These are phyloP conservation scores for Ploettnerulaceae sp. DNA, from an alignment of 2,329 filamentous ascomycete genomes.

Conservation along the genomic window DNA sequence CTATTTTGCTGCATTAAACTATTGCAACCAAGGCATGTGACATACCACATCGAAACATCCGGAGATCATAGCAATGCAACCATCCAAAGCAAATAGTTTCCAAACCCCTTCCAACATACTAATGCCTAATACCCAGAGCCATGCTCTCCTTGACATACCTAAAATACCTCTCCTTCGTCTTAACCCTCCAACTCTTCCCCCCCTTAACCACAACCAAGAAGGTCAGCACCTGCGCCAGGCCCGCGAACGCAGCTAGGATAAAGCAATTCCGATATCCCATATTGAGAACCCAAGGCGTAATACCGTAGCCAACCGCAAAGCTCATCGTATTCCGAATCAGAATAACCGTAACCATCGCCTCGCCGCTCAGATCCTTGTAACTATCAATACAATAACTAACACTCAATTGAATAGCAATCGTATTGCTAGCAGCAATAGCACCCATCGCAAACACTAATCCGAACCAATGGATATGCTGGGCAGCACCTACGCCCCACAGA, in stretches of 20 bases:
- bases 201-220: constrained; percentile 33
- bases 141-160: constrained; percentile 3
- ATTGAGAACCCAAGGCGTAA: constrained; percentile 39
- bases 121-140: too few relatives aligned
- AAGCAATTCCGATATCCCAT: constrained; percentile 41
- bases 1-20: too few relatives aligned
- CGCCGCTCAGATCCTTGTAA: constrained; percentile 42
- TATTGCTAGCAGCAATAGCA: constrained; percentile 34
- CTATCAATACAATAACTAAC: constrained; percentile 43
- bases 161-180: constrained; percentile 1
- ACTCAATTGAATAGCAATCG: too few relatives aligned
- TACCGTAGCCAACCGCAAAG: constrained; percentile 37
- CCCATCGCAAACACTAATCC: constrained; percentile 42
- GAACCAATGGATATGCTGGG: constrained; percentile 39
- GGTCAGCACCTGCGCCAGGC: constrained; percentile 26
- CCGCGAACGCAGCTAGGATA: constrained; percentile 36
- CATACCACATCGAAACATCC: too few relatives aligned
- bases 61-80: too few relatives aligned
- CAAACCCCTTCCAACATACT: too few relatives aligned
- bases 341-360: constrained; percentile 45
- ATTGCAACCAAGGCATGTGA: too few relatives aligned
- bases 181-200: constrained; percentile 26
- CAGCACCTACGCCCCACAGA: constrained; percentile 46
- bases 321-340: constrained; percentile 43
- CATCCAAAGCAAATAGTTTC: too few relatives aligned